These are phyloP conservation scores for Alisma plantagoaquatica DNA, from an alignment of 106 monocot genomes.

Conservation along the genomic window DNA sequence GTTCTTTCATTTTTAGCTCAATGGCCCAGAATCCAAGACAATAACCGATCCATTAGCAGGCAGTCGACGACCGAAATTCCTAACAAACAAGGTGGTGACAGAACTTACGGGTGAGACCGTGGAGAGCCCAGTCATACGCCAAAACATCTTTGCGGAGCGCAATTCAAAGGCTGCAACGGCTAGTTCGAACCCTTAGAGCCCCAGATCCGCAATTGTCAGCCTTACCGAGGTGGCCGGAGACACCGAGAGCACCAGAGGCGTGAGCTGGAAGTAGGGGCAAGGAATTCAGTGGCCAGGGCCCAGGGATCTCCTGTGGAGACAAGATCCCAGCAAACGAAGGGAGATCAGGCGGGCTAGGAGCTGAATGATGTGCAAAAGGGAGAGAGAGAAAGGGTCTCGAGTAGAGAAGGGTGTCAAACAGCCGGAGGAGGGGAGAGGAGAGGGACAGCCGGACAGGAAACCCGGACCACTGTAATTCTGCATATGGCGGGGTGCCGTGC, in stretches of 20 bases:
- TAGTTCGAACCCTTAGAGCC: constrained; percentile 7
- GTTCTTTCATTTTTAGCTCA: no score
- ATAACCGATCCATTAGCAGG: no score
- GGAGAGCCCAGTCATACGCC: constrained; percentile 76
- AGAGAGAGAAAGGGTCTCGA: constrained; percentile 2
- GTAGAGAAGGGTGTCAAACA: no score
- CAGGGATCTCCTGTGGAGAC: constrained; percentile 5
- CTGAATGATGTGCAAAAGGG: background rate
- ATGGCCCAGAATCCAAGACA: no score
- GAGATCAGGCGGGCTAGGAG: background rate
- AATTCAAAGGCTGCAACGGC: constrained; percentile 10
- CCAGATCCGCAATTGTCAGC: no score
- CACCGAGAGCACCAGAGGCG: no score
- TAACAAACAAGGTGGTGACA: background rate
- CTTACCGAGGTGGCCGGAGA: no score
- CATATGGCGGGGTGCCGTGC: no score
- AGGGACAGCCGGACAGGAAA: no score
- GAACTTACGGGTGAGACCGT: constrained; percentile 60
- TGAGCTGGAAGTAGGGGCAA: background rate
- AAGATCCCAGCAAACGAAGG: background rate
- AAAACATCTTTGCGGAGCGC: constrained; percentile 48
- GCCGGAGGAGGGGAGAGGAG: background rate
- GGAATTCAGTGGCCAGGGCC: background rate
- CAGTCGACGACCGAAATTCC: no score
- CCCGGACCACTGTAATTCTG: no score